Base-by-base conservation (phyloP, 306 rosid genomes). In the Senna tora region DNA sequence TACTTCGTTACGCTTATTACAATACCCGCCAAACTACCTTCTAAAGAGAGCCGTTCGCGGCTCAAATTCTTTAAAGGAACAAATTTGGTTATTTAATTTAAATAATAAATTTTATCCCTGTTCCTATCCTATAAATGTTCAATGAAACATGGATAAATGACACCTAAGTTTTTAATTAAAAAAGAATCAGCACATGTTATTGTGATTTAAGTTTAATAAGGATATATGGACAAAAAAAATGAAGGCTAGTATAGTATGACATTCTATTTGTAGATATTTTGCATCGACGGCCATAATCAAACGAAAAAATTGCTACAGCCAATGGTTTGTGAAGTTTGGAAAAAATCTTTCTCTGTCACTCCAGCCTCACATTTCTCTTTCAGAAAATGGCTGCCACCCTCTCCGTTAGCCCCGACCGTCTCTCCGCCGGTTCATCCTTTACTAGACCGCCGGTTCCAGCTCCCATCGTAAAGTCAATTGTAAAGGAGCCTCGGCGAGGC, bases 371-470 rank as follows among this genome's bases (percentile, higher is more conserved):
- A 67, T 77, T 77, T 81, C 9, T 19, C 51, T 22, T 39, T 45
- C 14, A 45, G 9, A 20, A 20, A 34, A 88, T 89, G 97, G 83
- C 94, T 71, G 84, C 89, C 74, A 85, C 95, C 63, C 86, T 89
- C 84, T 84, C 97, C 61, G 89, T 87, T 75, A 91, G 96, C 60
- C 89, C 96, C 80, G 85, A 87, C 90, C 88, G 88, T 32, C 73
- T 91, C 72, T 71, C 87, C 22, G 70, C 88, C 85, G 88, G 90
- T 52, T 81, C 93, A 1, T 14, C 79, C 45, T 84, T 85, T 55
- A 82, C 63, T 0, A 41, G 81, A 11, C 87, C 86, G 4, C 85
- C 93, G 15, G 10, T 9, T 39, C 78, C 75, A 0, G 20, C 62
- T 15, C 74, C 77, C 13, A 22, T 82, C 75, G 74, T 65, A 0